phyloP scores from a whole-genome alignment of 2,329 filamentous ascomycete species.

The Hypomyces rosellus region DNA sequence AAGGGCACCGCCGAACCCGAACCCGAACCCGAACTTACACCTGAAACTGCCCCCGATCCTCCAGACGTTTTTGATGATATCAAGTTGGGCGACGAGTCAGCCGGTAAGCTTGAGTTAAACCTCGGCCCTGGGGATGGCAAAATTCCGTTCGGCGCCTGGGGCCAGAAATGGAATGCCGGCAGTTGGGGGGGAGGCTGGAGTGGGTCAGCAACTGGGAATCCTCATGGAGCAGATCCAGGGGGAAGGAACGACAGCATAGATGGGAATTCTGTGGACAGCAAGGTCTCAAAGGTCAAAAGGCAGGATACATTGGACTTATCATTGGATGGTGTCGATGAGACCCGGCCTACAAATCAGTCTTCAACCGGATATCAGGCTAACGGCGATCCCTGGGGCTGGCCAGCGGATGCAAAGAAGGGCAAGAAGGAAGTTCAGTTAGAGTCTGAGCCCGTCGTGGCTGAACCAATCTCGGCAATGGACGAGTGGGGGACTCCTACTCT shows the following conservation, averaged over 20 bases:
- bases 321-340: slow-evolving; percentile 42
- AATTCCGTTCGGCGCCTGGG: slow-evolving; percentile 50
- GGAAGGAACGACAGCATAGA: slow-evolving; percentile 37
- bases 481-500: slow-evolving; percentile 17
- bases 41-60: slow-evolving; percentile 11
- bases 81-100: slow-evolving; percentile 53
- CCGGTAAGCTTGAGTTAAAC: slow-evolving; percentile 51
- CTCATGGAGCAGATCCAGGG: slow-evolving; percentile 25
- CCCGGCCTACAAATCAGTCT: slow-evolving; percentile 35
- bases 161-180: slow-evolving; percentile 51
- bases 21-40: slow-evolving; percentile 18
- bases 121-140: slow-evolving; percentile 43
- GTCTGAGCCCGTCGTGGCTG: slow-evolving; percentile 18
- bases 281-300: slow-evolving; percentile 46
- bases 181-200: slow-evolving; percentile 1
- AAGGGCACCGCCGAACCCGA: slow-evolving; percentile 24
- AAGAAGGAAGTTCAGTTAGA: slow-evolving; percentile 25
- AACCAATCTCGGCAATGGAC: slow-evolving; percentile 12
- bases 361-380: slow-evolving; percentile 14
- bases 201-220: slow-evolving; percentile 29
- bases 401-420: slow-evolving; percentile 35
- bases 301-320: slow-evolving; percentile 38
- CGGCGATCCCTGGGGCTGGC: slow-evolving; percentile 30
- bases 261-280: slow-evolving; percentile 44
- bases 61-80: slow-evolving; percentile 56